Evolutionary conservation across 1,284 basidiomycete species (phyloP), one percentile per base, ranked within the genome.

Genomic region (Dichomitus squalens): DNA sequence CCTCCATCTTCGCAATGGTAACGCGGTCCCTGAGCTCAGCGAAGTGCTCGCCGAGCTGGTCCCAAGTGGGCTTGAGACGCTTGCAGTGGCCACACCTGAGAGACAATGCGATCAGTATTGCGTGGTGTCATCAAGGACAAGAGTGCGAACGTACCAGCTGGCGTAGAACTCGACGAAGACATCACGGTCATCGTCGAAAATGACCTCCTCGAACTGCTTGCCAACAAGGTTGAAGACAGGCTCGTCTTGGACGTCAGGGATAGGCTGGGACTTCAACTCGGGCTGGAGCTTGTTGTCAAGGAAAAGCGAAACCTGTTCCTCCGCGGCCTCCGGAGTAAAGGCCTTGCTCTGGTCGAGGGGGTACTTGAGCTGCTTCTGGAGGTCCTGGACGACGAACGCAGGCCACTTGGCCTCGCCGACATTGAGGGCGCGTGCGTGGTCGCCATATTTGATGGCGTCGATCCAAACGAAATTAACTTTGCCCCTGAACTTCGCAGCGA

Each of bases 391-490:
- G 68, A 97, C 95, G 70, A 99, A 97, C 35, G 87, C 83, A 27
- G 97, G 97, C 94, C 95, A 98, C 69, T 90, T 87, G 64, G 86
- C 75, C 69, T 93, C 90, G 44, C 72, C 71, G 61, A 99, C 82
- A 82, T 97, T 98, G 63, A 99, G 84, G 9, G 92, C 90, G 77
- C 95, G 96, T 68, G 91, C 97, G 79, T 99, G 97, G 70, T 98
- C 95, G 69, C 85, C 87, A 70, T 96, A 99, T 76, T 95, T 95
- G 78, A 90, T 79, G 21, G 93, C 95, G 74, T 99, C 97, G 68
- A 99, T 99, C 90, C 90, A 97, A 64, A 99, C 96, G 76, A 99
- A 96, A 88, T 97, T 98, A 72, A 98, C 69, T 77, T 93, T 90
- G 70, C 87, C 85, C 76, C 93, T 95, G 82, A 86, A 84, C 70